These are phyloP conservation scores for Clonostachys rhizophaga DNA, from an alignment of 2,329 filamentous ascomycete species.

Conservation along the genomic window DNA sequence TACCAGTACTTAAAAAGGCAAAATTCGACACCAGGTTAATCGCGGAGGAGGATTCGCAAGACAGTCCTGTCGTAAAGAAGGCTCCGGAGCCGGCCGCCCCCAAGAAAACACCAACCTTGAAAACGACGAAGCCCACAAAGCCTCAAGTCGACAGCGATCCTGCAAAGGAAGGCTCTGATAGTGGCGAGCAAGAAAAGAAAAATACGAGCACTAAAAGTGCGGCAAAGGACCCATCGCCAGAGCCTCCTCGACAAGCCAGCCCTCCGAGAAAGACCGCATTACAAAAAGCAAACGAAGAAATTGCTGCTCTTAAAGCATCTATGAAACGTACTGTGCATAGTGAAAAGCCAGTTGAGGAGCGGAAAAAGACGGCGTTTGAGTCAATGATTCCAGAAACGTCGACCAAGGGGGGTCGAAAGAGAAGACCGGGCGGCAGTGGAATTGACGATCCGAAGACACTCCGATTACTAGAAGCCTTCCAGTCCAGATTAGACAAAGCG, in stretches of 20 bases:
- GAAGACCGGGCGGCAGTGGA: slow-evolving; percentile 45
- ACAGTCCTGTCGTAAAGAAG: slow-evolving; percentile 16
- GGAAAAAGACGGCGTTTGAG: slow-evolving; percentile 61
- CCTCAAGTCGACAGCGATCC: neutral
- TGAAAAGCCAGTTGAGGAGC: slow-evolving; percentile 42
- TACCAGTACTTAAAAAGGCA: slow-evolving; percentile 64
- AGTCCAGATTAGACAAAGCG: slow-evolving; percentile 63
- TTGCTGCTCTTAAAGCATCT: slow-evolving; percentile 74
- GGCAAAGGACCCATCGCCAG: slow-evolving; percentile 11
- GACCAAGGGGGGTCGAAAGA: slow-evolving; percentile 61
- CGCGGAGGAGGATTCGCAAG: slow-evolving; percentile 38
- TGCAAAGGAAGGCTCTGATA: neutral
- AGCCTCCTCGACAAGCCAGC: slow-evolving; percentile 10
- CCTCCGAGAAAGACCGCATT: slow-evolving; percentile 44
- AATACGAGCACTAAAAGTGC: slow-evolving; percentile 1
- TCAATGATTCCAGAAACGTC: slow-evolving; percentile 70
- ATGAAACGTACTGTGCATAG: slow-evolving; percentile 63
- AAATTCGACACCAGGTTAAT: slow-evolving; percentile 78
- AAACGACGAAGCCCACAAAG: slow-evolving; percentile 1
- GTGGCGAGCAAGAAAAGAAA: neutral
- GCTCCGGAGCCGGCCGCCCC: slow-evolving; percentile 15
- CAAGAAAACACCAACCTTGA: slow-evolving; percentile 12
- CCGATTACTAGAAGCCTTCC: slow-evolving; percentile 74
- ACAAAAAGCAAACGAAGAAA: slow-evolving; percentile 73
- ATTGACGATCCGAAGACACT: slow-evolving; percentile 61